These are phyloP conservation scores for Yamadazyma trypodendri DNA, from an alignment of 1,139 yeast species.

Conservation along the genomic window DNA sequence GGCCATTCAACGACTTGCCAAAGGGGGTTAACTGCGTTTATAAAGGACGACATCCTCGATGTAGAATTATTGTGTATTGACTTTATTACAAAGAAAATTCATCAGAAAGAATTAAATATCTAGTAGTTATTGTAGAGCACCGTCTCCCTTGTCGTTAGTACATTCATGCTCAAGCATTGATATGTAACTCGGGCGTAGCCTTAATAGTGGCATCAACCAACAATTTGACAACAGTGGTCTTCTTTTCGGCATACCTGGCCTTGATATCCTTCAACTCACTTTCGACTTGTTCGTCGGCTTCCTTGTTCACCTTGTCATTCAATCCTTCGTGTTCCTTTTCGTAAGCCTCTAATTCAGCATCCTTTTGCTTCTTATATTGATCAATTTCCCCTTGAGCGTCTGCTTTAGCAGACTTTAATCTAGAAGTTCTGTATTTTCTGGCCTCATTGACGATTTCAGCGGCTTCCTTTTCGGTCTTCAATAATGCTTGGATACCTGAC, in stretches of 20 bases:
- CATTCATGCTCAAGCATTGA: conserved; percentile 53
- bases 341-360: conserved; percentile 70
- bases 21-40: conserved; percentile 27
- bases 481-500: conserved; percentile 38
- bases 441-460: conserved; percentile 93
- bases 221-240: conserved; percentile 66
- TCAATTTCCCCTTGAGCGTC: conserved; percentile 92
- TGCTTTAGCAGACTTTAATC: conserved; percentile 89
- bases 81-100: neutral
- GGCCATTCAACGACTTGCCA: conserved; percentile 41
- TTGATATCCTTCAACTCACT: conserved; percentile 61
- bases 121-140: too few species aligned
- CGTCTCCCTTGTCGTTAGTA: too few species aligned
- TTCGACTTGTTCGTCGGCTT: conserved; percentile 66
- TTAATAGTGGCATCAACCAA: conserved; percentile 76
- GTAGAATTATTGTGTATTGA: conserved; percentile 2
- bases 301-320: conserved; percentile 66
- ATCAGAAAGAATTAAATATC: neutral
- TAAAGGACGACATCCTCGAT: too few species aligned
- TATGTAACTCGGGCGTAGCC: conserved; percentile 80
- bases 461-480: conserved; percentile 90
- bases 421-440: conserved; percentile 79
- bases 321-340: conserved; percentile 69
- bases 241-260: conserved; percentile 61
- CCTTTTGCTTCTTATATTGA: conserved; percentile 82